A percentile compares a stretch with the other conserved stretches of the same genome.
phyloP scores from a whole-genome alignment of 129 eudicot genomes.

The Silybum marianum region DNA sequence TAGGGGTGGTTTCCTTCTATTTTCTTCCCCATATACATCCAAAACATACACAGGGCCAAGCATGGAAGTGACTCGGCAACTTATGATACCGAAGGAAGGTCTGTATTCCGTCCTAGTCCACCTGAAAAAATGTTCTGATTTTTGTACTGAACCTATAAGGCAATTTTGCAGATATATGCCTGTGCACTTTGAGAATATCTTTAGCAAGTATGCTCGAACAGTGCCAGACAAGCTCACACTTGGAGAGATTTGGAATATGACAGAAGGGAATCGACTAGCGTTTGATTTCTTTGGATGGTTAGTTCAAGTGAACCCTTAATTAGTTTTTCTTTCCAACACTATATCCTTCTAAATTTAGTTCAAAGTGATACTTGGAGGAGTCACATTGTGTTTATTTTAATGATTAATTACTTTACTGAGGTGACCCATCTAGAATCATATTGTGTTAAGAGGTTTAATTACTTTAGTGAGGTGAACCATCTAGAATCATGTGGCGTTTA shows the following conservation, averaged over 20 bases:
- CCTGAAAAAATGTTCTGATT: not conserved
- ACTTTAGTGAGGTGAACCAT: not conserved
- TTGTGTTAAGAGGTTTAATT: not conserved
- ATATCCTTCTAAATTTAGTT: not conserved
- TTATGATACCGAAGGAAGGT: conserved; percentile 92
- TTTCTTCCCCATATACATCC: conserved; percentile 63
- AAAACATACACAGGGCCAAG: conserved; percentile 73
- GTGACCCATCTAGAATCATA: not conserved
- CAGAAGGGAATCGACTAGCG: conserved; percentile 68
- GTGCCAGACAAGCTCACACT: conserved; percentile 67
- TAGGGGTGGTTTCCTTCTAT: conserved; percentile 89
- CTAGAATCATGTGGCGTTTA: not conserved
- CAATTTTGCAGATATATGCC: conserved; percentile 58
- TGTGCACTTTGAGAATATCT: conserved; percentile 71
- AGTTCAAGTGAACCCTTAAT: conserved; percentile 10
- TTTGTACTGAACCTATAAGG: not conserved
- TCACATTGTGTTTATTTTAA: not conserved
- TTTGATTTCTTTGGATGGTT: conserved; percentile 72
- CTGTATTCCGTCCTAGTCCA: not conserved
- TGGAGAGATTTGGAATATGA: conserved; percentile 85
- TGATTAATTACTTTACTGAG: not conserved
- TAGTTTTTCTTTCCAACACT: not conserved
- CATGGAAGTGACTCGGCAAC: conserved; percentile 87
- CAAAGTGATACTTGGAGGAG: not conserved
- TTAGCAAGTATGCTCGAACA: conserved; percentile 78